Evolutionary conservation across 345 rosid species (phyloP).

Genomic region (Hirschfeldia incana): DNA sequence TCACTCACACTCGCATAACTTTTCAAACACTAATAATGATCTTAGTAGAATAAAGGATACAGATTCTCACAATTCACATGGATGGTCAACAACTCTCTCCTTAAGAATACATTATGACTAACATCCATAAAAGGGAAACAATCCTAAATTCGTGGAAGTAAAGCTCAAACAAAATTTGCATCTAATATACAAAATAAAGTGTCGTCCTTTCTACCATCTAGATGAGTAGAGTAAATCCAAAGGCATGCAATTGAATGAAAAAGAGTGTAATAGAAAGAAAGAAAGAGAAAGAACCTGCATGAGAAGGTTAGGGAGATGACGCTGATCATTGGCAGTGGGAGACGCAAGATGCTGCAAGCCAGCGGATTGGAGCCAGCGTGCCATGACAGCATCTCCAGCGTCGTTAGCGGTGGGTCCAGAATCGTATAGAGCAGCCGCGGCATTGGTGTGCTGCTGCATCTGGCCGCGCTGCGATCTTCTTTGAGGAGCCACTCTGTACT

Average conservation of each 20-base stretch:
- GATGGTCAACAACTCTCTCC: not conserved
- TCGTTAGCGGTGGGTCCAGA: conserved; percentile 60
- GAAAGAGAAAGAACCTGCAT: conserved; percentile 63
- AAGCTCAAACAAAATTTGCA: not conserved
- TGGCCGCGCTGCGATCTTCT: conserved; percentile 99
- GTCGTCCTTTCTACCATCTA: not conserved
- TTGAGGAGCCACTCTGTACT: conserved; percentile 57
- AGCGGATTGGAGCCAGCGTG: conserved; percentile 98
- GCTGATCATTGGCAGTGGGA: conserved; percentile 83
- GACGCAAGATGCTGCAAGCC: conserved; percentile 99
- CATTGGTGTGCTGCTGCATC: conserved; percentile 84
- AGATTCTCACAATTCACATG: not conserved
- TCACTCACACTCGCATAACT: not conserved
- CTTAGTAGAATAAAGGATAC: not conserved
- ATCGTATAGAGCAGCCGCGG: conserved; percentile 79
- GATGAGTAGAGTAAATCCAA: not conserved
- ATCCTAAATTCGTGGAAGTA: not conserved
- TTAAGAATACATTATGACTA: not conserved
- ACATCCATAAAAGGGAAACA: not conserved
- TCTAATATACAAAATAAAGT: not conserved
- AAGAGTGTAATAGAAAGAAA: conserved; percentile 39
- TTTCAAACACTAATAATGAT: not conserved
- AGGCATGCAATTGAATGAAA: conserved; percentile 40
- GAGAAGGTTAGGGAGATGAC: conserved; percentile 81
- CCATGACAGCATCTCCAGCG: conserved; percentile 99